Evolutionary conservation across 176 grass and related monocot species (phyloP), one percentile per base, ranked within the genome.

Genomic region (Puccinellia tenuiflora): DNA sequence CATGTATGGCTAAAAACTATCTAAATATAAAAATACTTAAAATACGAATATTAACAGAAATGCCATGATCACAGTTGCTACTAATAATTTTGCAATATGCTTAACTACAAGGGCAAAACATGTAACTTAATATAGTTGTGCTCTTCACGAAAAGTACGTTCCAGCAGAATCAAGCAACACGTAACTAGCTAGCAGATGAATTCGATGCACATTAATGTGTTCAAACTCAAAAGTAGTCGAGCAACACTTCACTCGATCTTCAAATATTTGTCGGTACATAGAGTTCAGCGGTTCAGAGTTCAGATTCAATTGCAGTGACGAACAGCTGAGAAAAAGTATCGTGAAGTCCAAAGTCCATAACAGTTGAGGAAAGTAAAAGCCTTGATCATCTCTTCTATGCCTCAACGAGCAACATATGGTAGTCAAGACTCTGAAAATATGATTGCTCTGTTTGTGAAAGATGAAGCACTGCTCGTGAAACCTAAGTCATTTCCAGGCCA

Each of bases 401-500:
- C 29, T 77, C 52, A 77, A 31, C 7, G 30, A 83, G 15, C 63
- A 70, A 61, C 68, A 42, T 50, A 62, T 35, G 11, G 9, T 24
- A 48, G 47, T 77, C 59, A 77, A 69, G 60, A 82, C 21, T 77
- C 29, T 30, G 13, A 55, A 68, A n/a, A 64, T 51, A 37, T 37
- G 15, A 77, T 75, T 66, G 33, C 28, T 85, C 35, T 59, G 31
- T 75, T 68, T 75, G 22, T 59, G 47, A 65, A 59, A 85, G n/a
- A 85, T 37, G 63, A 30, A 73, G 54, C 46, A 17, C 28, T 56
- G 75, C 64, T 79, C 75, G 34, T 35, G 57, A 80, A 84, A 88
- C 20, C 54, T 77, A 45, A 31, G 52, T 47, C 67, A 68, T 75
- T 80, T 46, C 65, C 68, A 75, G 47, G 53, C n/a, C 76, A 80